Base-by-base conservation (phyloP, 73 alveolate genomes). In the Symbiodinium natans region DNA sequence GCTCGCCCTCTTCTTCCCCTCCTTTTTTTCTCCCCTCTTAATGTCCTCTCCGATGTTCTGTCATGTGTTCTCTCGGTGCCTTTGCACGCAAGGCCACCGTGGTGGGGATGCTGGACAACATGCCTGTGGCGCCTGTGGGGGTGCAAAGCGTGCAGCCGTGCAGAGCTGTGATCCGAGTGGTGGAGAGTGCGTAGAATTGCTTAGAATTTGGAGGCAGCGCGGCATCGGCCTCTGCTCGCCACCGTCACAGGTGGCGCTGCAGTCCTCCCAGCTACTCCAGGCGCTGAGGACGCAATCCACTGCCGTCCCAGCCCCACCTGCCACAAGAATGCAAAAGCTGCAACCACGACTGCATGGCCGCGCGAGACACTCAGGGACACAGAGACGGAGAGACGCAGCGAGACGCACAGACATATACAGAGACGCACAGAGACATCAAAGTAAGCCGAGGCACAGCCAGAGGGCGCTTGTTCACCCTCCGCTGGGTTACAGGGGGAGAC, bases 171-270 rank as follows among this genome's bases (percentile, higher is more conserved):
- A n/a, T n/a, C n/a, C n/a, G n/a, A n/a, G n/a, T n/a, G n/a, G n/a
- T n/a, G n/a, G n/a, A n/a, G n/a, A n/a, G n/a, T n/a, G n/a, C n/a
- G n/a, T n/a, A n/a, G n/a, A n/a, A n/a, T n/a, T n/a, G n/a, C n/a
- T n/a, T n/a, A n/a, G 41, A 52, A 13, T 11, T 33, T 23, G 25
- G 38, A 63, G 13, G 13, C 52, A n/a, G n/a, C n/a, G n/a, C n/a
- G n/a, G n/a, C n/a, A n/a, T n/a, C n/a, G 29, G 63, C 90, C 98
- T 74, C 63, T 73, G 85, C 23, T 74, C 92, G 34, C 98, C 98
- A 23, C 98, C 98, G 38, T 80, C 92, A 68, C 98, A 92, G 68
- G 92, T 92, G 36, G 75, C 86, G 33, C 84, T 77, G 98, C 98
- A 92, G 27, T 41, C 82, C 29, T 88, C 46, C 98, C 98, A 92